phyloP scores from a whole-genome alignment of 768 basidiomycete genomes.

The Pleurotus eryngii region DNA sequence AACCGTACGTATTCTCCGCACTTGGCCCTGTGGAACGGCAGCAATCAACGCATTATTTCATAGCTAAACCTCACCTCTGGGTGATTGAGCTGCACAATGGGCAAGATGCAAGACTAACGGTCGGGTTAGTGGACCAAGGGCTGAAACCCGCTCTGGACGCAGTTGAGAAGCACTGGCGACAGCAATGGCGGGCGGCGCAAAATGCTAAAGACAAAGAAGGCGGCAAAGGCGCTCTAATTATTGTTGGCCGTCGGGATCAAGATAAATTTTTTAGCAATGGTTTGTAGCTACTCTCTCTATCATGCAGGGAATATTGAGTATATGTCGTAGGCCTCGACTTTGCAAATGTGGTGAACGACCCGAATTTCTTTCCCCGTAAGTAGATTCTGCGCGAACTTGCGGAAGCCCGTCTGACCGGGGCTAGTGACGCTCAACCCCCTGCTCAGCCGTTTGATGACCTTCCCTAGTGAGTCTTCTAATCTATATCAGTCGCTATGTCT shows the following conservation, averaged over 20 bases:
- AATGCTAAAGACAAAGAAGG: constrained; percentile 43
- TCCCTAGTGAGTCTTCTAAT: constrained; percentile 56
- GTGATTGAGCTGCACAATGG: constrained; percentile 81
- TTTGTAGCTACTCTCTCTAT: constrained; percentile 18
- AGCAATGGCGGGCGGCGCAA: constrained; percentile 42
- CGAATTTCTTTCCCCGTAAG: constrained; percentile 66
- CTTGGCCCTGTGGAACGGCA: background rate
- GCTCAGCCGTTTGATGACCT: constrained; percentile 62
- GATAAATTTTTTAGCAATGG: constrained; percentile 92
- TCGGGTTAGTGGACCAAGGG: constrained; percentile 51
- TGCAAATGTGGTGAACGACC: constrained; percentile 44
- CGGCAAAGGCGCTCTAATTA: constrained; percentile 69
- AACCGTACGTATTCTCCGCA: constrained; percentile 44
- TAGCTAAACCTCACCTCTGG: constrained; percentile 65
- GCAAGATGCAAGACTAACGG: constrained; percentile 66
- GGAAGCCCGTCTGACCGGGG: constrained; percentile 8
- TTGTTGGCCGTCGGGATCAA: constrained; percentile 71
- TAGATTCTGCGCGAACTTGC: constrained; percentile 7
- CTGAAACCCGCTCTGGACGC: constrained; percentile 68
- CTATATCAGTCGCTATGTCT: too few relatives aligned
- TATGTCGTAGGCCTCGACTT: constrained; percentile 57
- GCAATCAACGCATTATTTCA: background rate
- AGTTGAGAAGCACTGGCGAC: constrained; percentile 72
- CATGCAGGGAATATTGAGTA: background rate
- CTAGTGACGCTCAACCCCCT: constrained; percentile 76